Evolutionary conservation across 306 rosid species (phyloP).

Genomic region (Pterocarpus santalinus): DNA sequence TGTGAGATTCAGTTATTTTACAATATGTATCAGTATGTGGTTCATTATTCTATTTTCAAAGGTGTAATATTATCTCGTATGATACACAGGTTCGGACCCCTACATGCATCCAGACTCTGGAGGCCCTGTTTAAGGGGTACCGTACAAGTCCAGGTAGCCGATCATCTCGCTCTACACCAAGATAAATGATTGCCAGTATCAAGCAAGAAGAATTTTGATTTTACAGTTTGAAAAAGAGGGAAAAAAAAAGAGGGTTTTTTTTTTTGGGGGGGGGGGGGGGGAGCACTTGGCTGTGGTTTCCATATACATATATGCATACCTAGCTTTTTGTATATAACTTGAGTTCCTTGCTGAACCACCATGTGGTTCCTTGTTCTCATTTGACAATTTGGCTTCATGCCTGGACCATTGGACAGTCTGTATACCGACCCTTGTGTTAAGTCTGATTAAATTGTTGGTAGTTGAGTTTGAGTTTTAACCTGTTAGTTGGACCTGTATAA

Average conservation of each 20-base stretch:
- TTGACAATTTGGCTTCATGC: slow-evolving; percentile 19
- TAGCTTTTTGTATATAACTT: slow-evolving; percentile 34
- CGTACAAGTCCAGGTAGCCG: slow-evolving; percentile 53
- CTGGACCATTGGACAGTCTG: neutral
- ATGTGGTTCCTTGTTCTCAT: neutral
- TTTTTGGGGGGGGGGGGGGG: too few species aligned
- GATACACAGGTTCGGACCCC: slow-evolving; percentile 45
- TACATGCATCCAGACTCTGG: slow-evolving; percentile 47
- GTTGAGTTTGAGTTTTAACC: neutral
- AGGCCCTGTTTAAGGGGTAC: slow-evolving; percentile 42
- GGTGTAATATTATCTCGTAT: slow-evolving; percentile 17
- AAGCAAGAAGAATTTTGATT: slow-evolving; percentile 25
- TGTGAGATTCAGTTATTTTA: neutral
- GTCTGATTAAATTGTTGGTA: neutral
- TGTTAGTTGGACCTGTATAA: neutral
- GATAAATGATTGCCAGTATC: slow-evolving; percentile 38
- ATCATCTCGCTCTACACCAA: slow-evolving; percentile 46
- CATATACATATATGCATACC: slow-evolving; percentile 13
- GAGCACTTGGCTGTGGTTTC: slow-evolving; percentile 5
- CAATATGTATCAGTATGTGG: neutral
- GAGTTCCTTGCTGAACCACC: neutral
- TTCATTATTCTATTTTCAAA: slow-evolving; percentile 5
- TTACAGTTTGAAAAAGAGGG: slow-evolving; percentile 13
- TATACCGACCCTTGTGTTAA: neutral
- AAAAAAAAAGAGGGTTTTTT: neutral